These are phyloP conservation scores for Corymbia maculata DNA, from an alignment of 345 rosid genomes.

Conservation along the genomic window DNA sequence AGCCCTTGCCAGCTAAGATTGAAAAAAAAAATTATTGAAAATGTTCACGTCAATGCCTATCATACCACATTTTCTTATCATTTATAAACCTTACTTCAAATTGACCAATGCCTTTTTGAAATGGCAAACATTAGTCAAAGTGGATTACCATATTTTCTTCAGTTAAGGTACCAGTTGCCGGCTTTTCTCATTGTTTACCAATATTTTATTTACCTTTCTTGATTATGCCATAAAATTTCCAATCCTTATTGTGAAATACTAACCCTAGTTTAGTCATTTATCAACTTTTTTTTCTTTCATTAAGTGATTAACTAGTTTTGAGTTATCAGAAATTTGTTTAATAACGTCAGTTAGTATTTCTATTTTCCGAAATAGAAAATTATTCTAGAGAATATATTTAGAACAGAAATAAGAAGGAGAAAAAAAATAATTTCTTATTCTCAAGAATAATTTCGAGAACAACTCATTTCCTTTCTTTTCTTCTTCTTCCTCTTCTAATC, in stretches of 20 bases:
- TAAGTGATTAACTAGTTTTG: not conserved
- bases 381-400: too few species aligned
- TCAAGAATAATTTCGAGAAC: too few species aligned
- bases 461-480: too few species aligned
- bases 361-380: too few species aligned
- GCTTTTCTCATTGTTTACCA: not conserved
- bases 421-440: too few species aligned
- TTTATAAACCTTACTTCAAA: too few species aligned
- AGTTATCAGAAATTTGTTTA: not conserved
- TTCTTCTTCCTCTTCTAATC: too few species aligned
- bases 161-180: accelerated
- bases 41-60: not conserved
- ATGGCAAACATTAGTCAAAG: not conserved
- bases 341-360: too few species aligned
- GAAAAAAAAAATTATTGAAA: too few species aligned
- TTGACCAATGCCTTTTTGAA: not conserved
- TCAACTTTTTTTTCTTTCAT: not conserved
- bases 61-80: accelerated
- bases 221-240: not conserved
- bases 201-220: not conserved
- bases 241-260: not conserved
- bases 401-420: too few species aligned
- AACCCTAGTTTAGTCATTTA: not conserved
- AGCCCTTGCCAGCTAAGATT: accelerated
- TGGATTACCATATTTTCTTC: not conserved